Evolutionary conservation across 1,284 basidiomycete species (phyloP).

Genomic region (Fereydounia khargensis): DNA sequence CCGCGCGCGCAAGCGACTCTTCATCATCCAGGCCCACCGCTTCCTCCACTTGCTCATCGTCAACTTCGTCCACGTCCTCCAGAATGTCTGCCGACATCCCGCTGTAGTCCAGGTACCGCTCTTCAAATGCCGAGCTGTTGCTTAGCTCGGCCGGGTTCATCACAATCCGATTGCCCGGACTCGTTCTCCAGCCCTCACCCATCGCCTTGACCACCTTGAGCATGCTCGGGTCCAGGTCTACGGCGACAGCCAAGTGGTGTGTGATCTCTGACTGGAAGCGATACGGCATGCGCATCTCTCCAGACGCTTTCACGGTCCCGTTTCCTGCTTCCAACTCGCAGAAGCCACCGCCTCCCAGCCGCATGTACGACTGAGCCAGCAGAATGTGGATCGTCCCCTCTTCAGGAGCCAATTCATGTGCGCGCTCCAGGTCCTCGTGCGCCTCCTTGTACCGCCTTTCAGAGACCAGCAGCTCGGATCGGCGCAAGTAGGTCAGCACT

Average conservation of each 20-base stretch:
- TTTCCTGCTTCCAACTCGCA: conserved; percentile 14
- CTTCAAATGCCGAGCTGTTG: background rate
- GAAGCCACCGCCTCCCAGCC: conserved; percentile 46
- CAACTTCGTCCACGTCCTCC: no score
- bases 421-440: conserved; percentile 43
- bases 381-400: conserved; percentile 51
- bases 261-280: conserved; percentile 38
- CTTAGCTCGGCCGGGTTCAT: conserved; percentile 7
- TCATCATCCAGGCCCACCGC: background rate
- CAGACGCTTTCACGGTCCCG: conserved; percentile 7
- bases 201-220: conserved; percentile 32
- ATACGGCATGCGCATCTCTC: conserved; percentile 13
- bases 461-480: conserved; percentile 20
- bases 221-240: conserved; percentile 41
- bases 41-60: background rate
- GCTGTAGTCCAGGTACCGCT: background rate
- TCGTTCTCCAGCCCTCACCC: conserved; percentile 29
- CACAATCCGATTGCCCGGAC: conserved; percentile 16
- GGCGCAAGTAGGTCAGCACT: conserved; percentile 22
- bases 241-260: conserved; percentile 41
- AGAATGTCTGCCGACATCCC: background rate
- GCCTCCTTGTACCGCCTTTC: conserved; percentile 19
- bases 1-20: no score
- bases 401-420: conserved; percentile 40
- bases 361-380: conserved; percentile 54